A percentile compares a stretch with the other conserved stretches of the same genome.
Conservation (phyloP, 1,284 basidiomycete species). For the Phaffia rhodozyma region DNA sequence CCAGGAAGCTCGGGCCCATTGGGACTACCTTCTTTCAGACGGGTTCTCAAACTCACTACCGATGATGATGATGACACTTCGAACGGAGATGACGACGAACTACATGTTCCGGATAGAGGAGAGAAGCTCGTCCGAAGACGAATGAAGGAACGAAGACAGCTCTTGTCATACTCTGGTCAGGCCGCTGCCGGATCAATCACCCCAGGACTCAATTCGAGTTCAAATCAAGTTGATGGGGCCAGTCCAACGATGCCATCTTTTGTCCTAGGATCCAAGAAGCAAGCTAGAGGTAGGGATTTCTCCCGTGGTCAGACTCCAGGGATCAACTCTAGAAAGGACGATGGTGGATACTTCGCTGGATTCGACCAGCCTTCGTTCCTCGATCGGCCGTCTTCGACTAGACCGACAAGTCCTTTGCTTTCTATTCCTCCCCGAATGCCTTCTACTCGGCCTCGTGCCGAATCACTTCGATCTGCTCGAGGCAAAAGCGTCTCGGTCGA, state of each 20-base stretch:
- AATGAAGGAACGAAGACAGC: constrained; percentile 33
- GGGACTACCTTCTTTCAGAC: not conserved
- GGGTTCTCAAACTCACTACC: not conserved
- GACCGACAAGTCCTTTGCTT: too few species aligned
- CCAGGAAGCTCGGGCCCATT: not conserved
- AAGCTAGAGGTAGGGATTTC: constrained; percentile 2
- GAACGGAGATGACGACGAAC: constrained; percentile 39
- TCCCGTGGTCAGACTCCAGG: not conserved
- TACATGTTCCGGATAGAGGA: constrained; percentile 40
- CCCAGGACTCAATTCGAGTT: not conserved
- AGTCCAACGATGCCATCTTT: not conserved
- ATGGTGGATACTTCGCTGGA: not conserved
- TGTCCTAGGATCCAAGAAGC: not conserved
- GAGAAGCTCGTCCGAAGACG: constrained; percentile 43
- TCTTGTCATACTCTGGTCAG: not conserved
- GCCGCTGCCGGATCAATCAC: not conserved
- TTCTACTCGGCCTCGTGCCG: too few species aligned
- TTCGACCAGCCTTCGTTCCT: not conserved
- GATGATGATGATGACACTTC: constrained; percentile 18
- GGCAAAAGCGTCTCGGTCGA: not conserved
- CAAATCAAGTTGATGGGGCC: not conserved
- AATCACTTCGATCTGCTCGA: too few species aligned
- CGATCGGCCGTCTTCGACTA: not conserved
- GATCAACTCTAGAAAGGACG: not conserved
- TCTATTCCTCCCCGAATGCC: too few species aligned